Percentiles rank a stretch among this genome's conserved stretches.
phyloP scores from a whole-genome alignment of 495 filamentous ascomycete species.

The Neurospora cerealis region DNA sequence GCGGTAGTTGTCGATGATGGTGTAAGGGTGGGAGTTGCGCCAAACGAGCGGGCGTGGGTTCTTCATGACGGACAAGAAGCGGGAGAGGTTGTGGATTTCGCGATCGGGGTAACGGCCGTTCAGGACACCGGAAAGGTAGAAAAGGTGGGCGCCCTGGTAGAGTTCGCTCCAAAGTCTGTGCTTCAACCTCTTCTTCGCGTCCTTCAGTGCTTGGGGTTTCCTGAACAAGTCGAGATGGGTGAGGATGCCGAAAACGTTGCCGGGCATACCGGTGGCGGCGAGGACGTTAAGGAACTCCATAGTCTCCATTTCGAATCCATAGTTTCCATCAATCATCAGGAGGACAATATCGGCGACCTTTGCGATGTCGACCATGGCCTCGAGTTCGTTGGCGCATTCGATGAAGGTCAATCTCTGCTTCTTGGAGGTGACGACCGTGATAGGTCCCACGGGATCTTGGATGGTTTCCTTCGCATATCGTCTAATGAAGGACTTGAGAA shows the following conservation, averaged over 20 bases:
- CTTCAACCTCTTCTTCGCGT: conserved; percentile 92
- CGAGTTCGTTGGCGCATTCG: conserved; percentile 92
- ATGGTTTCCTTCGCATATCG: conserved; percentile 94
- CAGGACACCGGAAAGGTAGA: conserved; percentile 89
- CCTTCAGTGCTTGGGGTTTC: conserved; percentile 78
- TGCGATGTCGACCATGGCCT: conserved; percentile 87
- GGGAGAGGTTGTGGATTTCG: conserved; percentile 87
- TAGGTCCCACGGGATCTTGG: conserved; percentile 76
- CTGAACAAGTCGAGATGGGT: conserved; percentile 94
- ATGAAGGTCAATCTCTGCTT: conserved; percentile 85
- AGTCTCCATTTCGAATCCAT: conserved; percentile 98
- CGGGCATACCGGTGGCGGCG: conserved; percentile 86
- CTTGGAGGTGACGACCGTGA: conserved; percentile 93
- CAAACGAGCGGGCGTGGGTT: conserved; percentile 92
- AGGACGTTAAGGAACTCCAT: conserved; percentile 97
- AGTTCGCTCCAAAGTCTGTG: conserved; percentile 93
- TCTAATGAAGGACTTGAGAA: conserved; percentile 84
- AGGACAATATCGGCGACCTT: conserved; percentile 96
- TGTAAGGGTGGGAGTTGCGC: conserved; percentile 92
- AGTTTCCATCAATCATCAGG: conserved; percentile 97
- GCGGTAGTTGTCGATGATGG: conserved; percentile 83
- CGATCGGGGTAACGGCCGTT: conserved; percentile 95
- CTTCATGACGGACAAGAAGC: conserved; percentile 97
- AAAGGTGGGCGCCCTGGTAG: conserved; percentile 92
- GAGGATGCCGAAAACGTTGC: conserved; percentile 93